These are phyloP conservation scores for Zymoseptoria tritici DNA, from an alignment of 2,329 filamentous ascomycete genomes.

Conservation along the genomic window DNA sequence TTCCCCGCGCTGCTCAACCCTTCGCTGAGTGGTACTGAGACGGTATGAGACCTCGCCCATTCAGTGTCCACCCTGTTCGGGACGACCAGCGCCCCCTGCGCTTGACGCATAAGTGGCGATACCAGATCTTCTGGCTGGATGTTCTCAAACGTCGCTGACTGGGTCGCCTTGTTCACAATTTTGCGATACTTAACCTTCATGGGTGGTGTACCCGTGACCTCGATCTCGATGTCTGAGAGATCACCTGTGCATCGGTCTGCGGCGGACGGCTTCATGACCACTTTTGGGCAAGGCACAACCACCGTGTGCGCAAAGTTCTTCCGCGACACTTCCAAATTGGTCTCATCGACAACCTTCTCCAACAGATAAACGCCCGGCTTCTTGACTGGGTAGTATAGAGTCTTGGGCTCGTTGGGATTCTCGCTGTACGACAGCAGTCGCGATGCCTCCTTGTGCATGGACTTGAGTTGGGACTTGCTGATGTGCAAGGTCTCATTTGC, in stretches of 20 bases:
- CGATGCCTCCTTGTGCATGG: constrained; percentile 62
- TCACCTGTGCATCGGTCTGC: constrained; percentile 76
- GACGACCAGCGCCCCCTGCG: constrained; percentile 45
- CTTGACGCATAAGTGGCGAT: constrained; percentile 64
- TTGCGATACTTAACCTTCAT: constrained; percentile 89
- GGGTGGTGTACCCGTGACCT: constrained; percentile 82
- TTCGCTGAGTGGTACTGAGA: constrained; percentile 82
- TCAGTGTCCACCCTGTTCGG: constrained; percentile 59
- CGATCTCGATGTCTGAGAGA: constrained; percentile 73
- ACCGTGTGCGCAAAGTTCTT: constrained; percentile 69
- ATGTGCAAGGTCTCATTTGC: constrained; percentile 74
- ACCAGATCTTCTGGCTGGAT: constrained; percentile 81
- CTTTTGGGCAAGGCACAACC: constrained; percentile 78
- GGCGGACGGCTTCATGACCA: constrained; percentile 58
- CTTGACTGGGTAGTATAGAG: constrained; percentile 65
- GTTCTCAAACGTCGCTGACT: constrained; percentile 84
- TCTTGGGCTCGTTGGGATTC: constrained; percentile 32
- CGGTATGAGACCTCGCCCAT: constrained; percentile 70
- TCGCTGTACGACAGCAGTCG: constrained; percentile 47
- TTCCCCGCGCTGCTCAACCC: constrained; percentile 70
- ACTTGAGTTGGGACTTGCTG: constrained; percentile 63
- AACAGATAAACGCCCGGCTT: constrained; percentile 84
- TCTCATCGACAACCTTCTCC: constrained; percentile 79
- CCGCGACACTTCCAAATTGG: constrained; percentile 64
- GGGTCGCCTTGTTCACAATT: constrained; percentile 73